A percentile compares a stretch with the other conserved stretches of the same genome.
Evolutionary conservation across 257 asterid species (phyloP).

Genomic region (Thymus mandschuricus): DNA sequence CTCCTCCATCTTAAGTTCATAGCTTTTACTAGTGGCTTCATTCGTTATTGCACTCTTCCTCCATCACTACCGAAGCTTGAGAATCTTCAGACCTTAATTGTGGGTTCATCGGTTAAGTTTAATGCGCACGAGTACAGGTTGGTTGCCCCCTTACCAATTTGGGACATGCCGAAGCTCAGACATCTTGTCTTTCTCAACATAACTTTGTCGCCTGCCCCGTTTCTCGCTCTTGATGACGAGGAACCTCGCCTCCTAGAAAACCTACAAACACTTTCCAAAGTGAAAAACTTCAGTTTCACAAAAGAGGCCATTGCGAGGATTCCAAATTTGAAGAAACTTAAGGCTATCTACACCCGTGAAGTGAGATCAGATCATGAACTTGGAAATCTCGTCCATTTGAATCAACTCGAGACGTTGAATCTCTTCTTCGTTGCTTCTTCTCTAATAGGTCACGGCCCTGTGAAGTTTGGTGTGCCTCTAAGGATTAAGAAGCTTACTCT

Average conservation of each 20-base stretch:
- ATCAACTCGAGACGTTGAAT: constrained; percentile 30
- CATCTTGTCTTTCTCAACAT: constrained; percentile 28
- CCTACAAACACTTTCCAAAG: constrained; percentile 29
- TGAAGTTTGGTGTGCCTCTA: constrained; percentile 24
- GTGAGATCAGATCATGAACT: constrained; percentile 10
- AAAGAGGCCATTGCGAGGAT: constrained; percentile 23
- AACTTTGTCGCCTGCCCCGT: constrained; percentile 18
- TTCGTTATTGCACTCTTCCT: constrained; percentile 28
- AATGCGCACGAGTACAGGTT: not conserved
- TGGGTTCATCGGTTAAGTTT: constrained; percentile 12
- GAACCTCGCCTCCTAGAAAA: not conserved
- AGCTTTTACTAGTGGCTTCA: constrained; percentile 21
- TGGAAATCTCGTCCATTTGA: constrained; percentile 21
- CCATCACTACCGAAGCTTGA: constrained; percentile 20
- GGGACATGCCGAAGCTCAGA: constrained; percentile 29
- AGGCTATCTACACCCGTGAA: constrained; percentile 15
- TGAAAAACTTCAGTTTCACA: constrained; percentile 29
- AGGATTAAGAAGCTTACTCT: constrained; percentile 29
- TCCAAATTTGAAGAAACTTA: constrained; percentile 27
- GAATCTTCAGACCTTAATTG: constrained; percentile 28
- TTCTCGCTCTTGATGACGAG: not conserved
- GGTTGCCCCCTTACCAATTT: constrained; percentile 17
- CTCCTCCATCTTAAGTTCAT: constrained; percentile 16
- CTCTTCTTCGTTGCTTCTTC: not conserved
- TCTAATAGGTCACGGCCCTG: not conserved